A percentile compares a stretch with the other conserved stretches of the same genome.
Conservation (phyloP, 139 green algal species). For the Eudorina sp. region DNA sequence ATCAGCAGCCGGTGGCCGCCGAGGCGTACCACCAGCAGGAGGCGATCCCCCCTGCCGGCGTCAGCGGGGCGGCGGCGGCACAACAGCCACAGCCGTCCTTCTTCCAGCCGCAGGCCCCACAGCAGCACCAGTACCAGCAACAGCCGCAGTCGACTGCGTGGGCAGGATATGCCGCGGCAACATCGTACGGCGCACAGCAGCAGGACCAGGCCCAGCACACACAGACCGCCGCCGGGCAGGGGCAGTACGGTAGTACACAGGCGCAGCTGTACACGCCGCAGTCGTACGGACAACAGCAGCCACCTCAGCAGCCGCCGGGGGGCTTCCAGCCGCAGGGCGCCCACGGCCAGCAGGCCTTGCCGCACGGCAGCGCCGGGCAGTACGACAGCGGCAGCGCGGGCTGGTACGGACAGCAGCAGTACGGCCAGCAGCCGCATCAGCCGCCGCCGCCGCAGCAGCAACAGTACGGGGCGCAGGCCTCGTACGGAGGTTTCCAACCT, state of each 20-base stretch:
- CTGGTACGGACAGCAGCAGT: not conserved
- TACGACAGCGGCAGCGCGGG: not conserved
- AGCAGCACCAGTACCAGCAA: not conserved
- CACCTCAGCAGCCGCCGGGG: too few species aligned
- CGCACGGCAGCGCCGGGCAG: too few species aligned
- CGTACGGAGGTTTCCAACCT: not conserved
- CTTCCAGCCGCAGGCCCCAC: not conserved
- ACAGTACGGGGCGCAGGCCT: not conserved
- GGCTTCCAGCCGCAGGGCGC: too few species aligned
- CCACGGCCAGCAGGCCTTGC: too few species aligned
- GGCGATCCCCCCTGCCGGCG: not conserved
- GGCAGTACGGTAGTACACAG: too few species aligned
- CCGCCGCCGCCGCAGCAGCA: too few species aligned
- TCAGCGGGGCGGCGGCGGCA: too few species aligned
- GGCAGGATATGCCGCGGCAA: too few species aligned
- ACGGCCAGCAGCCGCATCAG: not conserved
- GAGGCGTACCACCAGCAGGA: not conserved
- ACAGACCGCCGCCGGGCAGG: too few species aligned
- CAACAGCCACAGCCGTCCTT: not conserved
- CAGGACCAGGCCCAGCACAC: not conserved
- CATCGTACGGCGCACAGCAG: not conserved
- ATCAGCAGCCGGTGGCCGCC: too few species aligned
- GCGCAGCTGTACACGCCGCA: not conserved
- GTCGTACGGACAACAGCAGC: conserved; percentile 15
- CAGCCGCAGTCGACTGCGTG: too few species aligned